Evolutionary conservation across 2,329 filamentous ascomycete genomes (phyloP).

Genomic region (Exophiala aquamarina): DNA sequence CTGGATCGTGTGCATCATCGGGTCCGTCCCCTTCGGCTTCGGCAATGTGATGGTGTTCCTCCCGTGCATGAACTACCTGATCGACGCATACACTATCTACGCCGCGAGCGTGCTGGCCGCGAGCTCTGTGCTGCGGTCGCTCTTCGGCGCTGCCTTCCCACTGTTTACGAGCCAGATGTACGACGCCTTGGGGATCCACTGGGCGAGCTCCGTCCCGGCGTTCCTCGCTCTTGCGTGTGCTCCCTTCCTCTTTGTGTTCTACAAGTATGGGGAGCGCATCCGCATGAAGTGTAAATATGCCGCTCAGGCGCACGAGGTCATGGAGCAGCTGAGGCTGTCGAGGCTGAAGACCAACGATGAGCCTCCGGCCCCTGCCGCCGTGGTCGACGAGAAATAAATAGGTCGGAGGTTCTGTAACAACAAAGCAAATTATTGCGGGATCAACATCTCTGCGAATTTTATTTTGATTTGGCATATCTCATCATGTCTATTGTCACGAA

Average conservation of each 20-base stretch:
- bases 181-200: slow-evolving; percentile 45
- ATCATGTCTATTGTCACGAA: no score
- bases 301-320: slow-evolving; percentile 35
- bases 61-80: slow-evolving; percentile 42
- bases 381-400: no score
- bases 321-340: slow-evolving; percentile 24
- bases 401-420: no score
- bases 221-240: slow-evolving; percentile 47
- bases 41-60: slow-evolving; percentile 44
- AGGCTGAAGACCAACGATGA: slow-evolving; percentile 6
- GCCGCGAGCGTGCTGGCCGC: slow-evolving; percentile 44
- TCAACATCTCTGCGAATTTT: no score
- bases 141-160: slow-evolving; percentile 50
- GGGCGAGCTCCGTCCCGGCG: slow-evolving; percentile 47
- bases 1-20: slow-evolving; percentile 51
- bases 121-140: slow-evolving; percentile 46
- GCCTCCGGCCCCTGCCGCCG: no score
- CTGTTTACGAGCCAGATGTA: slow-evolving; percentile 50
- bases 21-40: slow-evolving; percentile 41
- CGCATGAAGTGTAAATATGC: slow-evolving; percentile 44
- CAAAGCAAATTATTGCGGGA: no score
- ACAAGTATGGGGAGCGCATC: slow-evolving; percentile 42
- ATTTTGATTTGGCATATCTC: no score
- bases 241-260: slow-evolving; percentile 46
- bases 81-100: slow-evolving; percentile 45